Evolutionary conservation across 179 eudicot species (phyloP).

Genomic region (Spinacia oleracea): DNA sequence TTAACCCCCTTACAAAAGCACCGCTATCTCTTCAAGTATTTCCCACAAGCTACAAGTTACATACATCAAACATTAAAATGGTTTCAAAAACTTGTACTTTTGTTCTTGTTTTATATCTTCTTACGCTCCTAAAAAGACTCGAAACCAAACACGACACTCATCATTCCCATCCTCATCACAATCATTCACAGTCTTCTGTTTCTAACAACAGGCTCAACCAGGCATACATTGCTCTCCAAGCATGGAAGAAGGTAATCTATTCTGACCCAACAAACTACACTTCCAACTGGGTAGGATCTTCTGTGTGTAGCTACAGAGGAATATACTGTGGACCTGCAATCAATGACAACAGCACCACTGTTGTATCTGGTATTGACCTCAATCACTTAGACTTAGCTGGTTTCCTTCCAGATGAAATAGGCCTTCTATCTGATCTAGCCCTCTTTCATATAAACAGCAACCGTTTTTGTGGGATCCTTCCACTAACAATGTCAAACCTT

Average conservation of each 20-base stretch:
- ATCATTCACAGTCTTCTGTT: background rate
- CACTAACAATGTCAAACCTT: slow-evolving; percentile 28
- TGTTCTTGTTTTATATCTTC: slow-evolving; percentile 10
- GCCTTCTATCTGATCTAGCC: slow-evolving; percentile 36
- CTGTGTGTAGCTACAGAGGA: slow-evolving; percentile 41
- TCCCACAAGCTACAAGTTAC: too few species aligned
- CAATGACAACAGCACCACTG: slow-evolving; percentile 27
- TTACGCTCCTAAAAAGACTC: background rate
- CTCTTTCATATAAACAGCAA: slow-evolving; percentile 39
- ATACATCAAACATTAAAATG: slow-evolving; percentile 9
- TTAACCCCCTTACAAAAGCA: slow-evolving; percentile 18
- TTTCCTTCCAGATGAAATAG: slow-evolving; percentile 33
- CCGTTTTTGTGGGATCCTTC: slow-evolving; percentile 44
- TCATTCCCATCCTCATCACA: slow-evolving; percentile 1
- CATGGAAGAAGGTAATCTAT: slow-evolving; percentile 39
- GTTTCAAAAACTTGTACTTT: slow-evolving; percentile 14
- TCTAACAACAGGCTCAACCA: slow-evolving; percentile 16
- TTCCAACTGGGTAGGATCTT: slow-evolving; percentile 36
- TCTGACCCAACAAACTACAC: slow-evolving; percentile 46
- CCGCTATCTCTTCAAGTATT: background rate
- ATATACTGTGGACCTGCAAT: slow-evolving; percentile 35
- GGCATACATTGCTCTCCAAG: slow-evolving; percentile 37
- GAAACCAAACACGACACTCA: slow-evolving; percentile 17
- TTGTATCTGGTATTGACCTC: slow-evolving; percentile 38
- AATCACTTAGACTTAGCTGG: slow-evolving; percentile 44